phyloP scores from a whole-genome alignment of 2,329 filamentous ascomycete genomes.

The Cladophialophora immunda region DNA sequence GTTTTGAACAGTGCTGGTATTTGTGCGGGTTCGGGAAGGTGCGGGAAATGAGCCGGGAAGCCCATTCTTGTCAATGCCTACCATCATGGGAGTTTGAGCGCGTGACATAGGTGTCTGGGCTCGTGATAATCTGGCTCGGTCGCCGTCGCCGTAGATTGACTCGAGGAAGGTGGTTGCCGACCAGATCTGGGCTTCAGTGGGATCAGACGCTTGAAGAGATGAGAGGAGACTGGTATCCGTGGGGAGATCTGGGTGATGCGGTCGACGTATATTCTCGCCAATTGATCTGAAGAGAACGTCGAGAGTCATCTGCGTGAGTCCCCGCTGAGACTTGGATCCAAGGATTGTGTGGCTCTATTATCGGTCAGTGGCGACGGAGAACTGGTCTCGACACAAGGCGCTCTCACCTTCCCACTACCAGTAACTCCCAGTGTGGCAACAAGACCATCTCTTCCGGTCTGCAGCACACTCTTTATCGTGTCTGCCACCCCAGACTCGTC shows the following conservation, averaged over 20 bases:
- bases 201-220: slow-evolving; percentile 78
- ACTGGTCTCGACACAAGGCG: neutral
- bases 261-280: slow-evolving; percentile 73
- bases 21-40: slow-evolving; percentile 18
- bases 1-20: slow-evolving; percentile 1
- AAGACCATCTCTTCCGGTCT: slow-evolving; percentile 85
- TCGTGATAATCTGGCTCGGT: slow-evolving; percentile 69
- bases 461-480: slow-evolving; percentile 78
- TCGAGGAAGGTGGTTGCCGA: slow-evolving; percentile 81
- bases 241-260: slow-evolving; percentile 54
- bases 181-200: slow-evolving; percentile 80
- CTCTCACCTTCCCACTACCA: slow-evolving; percentile 88
- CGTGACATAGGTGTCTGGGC: slow-evolving; percentile 72
- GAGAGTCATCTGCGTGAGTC: slow-evolving; percentile 88
- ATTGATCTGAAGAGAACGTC: slow-evolving; percentile 89
- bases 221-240: slow-evolving; percentile 70
- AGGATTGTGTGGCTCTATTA: slow-evolving; percentile 91
- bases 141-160: slow-evolving; percentile 72
- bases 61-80: slow-evolving; percentile 50
- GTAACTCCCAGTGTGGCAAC: slow-evolving; percentile 93
- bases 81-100: slow-evolving; percentile 55
- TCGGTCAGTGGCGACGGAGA: neutral
- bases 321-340: slow-evolving; percentile 84
- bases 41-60: slow-evolving; percentile 41
- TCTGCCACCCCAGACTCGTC: slow-evolving; percentile 68